These are phyloP conservation scores for Exophiala sp. DNA, from an alignment of 2,329 filamentous ascomycete genomes.

Conservation along the genomic window DNA sequence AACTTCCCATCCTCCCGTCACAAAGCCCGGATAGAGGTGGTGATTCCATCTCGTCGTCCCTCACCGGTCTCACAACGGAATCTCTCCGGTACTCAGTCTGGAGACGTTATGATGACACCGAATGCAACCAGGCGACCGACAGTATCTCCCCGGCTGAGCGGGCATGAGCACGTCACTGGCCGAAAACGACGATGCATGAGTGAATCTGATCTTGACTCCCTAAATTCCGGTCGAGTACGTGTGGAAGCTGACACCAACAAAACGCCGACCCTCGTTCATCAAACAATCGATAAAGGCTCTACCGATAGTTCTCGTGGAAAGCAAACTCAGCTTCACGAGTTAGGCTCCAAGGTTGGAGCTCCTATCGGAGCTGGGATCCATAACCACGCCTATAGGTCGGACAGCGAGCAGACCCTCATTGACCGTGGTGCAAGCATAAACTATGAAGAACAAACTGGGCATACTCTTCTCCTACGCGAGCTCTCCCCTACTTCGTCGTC, in stretches of 20 bases:
- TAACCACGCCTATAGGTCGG: too few relatives aligned
- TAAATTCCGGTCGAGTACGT: background rate
- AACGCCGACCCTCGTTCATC: background rate
- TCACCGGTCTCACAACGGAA: background rate
- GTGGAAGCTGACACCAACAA: background rate
- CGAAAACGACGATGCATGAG: background rate
- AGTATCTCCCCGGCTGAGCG: background rate
- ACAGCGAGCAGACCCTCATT: too few relatives aligned
- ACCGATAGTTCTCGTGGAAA: too few relatives aligned
- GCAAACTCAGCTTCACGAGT: too few relatives aligned
- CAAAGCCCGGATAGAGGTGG: background rate
- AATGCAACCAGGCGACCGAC: background rate
- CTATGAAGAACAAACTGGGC: background rate
- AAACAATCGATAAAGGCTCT: too few relatives aligned
- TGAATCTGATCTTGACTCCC: background rate
- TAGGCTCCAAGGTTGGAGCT: too few relatives aligned
- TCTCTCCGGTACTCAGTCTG: background rate
- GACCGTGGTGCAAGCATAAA: too few relatives aligned
- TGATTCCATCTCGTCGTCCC: background rate
- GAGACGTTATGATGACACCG: background rate
- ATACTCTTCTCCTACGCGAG: background rate
- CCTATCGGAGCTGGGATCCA: too few relatives aligned
- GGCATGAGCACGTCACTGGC: background rate
- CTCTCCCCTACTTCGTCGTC: background rate
- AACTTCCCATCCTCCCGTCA: background rate